A percentile compares a stretch with the other conserved stretches of the same genome.
phyloP scores from a whole-genome alignment of 768 basidiomycete genomes.

The Paxillus involutus region DNA sequence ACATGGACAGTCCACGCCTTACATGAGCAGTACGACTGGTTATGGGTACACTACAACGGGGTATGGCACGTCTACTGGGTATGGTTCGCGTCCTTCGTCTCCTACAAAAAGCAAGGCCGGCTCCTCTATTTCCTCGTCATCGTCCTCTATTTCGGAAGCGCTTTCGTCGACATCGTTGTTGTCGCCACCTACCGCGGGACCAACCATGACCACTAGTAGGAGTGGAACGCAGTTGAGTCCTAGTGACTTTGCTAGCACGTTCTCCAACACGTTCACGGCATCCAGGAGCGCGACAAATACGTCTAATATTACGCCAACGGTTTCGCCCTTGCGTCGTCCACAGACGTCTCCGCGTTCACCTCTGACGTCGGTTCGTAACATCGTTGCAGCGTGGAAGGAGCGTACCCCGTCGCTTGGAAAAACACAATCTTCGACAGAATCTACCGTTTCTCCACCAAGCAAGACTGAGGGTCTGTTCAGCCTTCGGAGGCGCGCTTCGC shows the following conservation, averaged over 20 bases:
- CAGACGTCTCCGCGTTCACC: constrained; percentile 71
- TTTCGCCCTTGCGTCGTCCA: constrained; percentile 57
- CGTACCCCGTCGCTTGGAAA: constrained; percentile 51
- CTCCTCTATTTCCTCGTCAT: constrained; percentile 27
- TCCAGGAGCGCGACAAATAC: constrained; percentile 24
- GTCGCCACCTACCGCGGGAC: constrained; percentile 45
- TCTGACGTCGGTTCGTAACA: constrained; percentile 71
- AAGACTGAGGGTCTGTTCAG: constrained; percentile 32
- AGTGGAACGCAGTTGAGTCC: constrained; percentile 36
- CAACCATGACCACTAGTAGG: constrained; percentile 15
- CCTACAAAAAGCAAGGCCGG: constrained; percentile 44
- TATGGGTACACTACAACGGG: constrained; percentile 36
- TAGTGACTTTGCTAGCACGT: constrained; percentile 37
- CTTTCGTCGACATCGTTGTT: constrained; percentile 43
- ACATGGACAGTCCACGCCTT: constrained; percentile 40
- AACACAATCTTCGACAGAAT: constrained; percentile 36
- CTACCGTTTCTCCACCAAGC: constrained; percentile 37
- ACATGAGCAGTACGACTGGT: constrained; percentile 34
- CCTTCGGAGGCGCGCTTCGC: constrained; percentile 32
- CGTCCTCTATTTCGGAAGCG: constrained; percentile 21
- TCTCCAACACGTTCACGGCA: constrained; percentile 41
- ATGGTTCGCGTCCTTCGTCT: constrained; percentile 46
- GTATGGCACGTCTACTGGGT: constrained; percentile 28
- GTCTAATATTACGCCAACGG: constrained; percentile 39
- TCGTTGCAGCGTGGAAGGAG: constrained; percentile 81